A percentile compares a stretch with the other conserved stretches of the same genome.
Conservation (phyloP, 306 rosid genomes). For the Nissolia schottii region DNA sequence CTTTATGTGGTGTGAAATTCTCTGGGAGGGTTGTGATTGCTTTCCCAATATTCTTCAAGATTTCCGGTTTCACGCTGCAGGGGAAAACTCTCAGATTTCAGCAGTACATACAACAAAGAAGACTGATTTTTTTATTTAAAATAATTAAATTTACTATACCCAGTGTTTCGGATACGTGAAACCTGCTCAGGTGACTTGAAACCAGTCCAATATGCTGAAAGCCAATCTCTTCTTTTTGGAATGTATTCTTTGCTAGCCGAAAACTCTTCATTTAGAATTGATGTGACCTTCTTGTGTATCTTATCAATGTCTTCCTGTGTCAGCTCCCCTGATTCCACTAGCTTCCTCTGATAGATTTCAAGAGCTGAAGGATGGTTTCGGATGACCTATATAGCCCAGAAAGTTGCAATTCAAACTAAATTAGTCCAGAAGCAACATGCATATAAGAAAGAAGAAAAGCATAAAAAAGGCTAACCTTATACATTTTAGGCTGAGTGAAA, state of each 20-base stretch:
- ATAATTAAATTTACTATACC: slow-evolving; percentile 44
- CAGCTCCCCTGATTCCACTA: slow-evolving; percentile 73
- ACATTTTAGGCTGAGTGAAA: slow-evolving; percentile 97
- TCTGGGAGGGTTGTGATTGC: slow-evolving; percentile 84
- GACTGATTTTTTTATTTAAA: neutral
- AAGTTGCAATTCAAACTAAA: slow-evolving; percentile 19
- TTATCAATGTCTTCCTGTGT: slow-evolving; percentile 57
- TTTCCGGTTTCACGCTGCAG: slow-evolving; percentile 85
- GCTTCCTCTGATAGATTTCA: slow-evolving; percentile 77
- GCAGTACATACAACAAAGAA: neutral
- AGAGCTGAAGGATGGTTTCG: slow-evolving; percentile 83
- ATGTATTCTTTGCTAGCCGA: slow-evolving; percentile 85
- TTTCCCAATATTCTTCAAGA: slow-evolving; percentile 85
- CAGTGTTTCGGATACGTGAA: slow-evolving; percentile 91
- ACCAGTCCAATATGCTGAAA: slow-evolving; percentile 93
- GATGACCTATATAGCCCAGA: slow-evolving; percentile 52
- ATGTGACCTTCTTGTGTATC: slow-evolving; percentile 64
- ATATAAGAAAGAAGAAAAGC: neutral
- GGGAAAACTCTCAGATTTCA: slow-evolving; percentile 18
- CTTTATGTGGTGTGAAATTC: slow-evolving; percentile 79
- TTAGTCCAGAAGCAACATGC: slow-evolving; percentile 6
- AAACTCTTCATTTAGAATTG: slow-evolving; percentile 86
- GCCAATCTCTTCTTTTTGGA: slow-evolving; percentile 94
- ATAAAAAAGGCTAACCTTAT: slow-evolving; percentile 58
- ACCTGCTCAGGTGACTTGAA: slow-evolving; percentile 94